Conservation (phyloP, 1,284 basidiomycete species). For the Porphyrellus sp. region DNA sequence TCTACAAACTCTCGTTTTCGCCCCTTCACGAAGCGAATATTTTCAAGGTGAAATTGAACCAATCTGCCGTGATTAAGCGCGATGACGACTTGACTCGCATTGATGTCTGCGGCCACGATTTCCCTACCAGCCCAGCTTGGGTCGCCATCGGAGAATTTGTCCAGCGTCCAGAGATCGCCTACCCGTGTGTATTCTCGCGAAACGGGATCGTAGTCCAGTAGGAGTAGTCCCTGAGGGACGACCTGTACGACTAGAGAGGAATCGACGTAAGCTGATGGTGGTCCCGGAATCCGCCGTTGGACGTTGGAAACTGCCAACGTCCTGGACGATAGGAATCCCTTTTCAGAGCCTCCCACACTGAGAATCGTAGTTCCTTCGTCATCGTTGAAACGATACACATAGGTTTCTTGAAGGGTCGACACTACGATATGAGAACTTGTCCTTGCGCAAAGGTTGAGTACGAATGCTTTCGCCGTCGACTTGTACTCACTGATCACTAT, state of each 20-base stretch:
- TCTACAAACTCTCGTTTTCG: constrained; percentile 27
- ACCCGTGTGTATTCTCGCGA: constrained; percentile 35
- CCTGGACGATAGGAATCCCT: constrained; percentile 47
- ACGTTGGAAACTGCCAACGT: constrained; percentile 71
- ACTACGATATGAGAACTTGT: constrained; percentile 55
- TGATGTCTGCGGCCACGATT: constrained; percentile 68
- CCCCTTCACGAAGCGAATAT: constrained; percentile 39
- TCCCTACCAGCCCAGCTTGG: constrained; percentile 33
- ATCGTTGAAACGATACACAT: constrained; percentile 50
- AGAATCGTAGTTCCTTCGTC: constrained; percentile 34
- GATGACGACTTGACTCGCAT: constrained; percentile 62
- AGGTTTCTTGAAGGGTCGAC: constrained; percentile 53
- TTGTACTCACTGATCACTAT: constrained; percentile 48
- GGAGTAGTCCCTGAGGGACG: constrained; percentile 50
- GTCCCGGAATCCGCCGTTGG: constrained; percentile 33
- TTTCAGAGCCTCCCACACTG: constrained; percentile 34
- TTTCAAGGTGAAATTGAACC: constrained; percentile 48
- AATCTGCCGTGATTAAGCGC: constrained; percentile 61
- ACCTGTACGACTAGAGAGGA: constrained; percentile 70
- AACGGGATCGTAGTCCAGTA: constrained; percentile 52
- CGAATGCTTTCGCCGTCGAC: neutral
- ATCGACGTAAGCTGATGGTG: constrained; percentile 43
- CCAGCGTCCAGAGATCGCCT: constrained; percentile 36
- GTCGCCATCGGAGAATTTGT: constrained; percentile 25
- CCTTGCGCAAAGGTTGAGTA: constrained; percentile 31